Evolutionary conservation across 148 eudicot species (phyloP).

Genomic region (Suaeda aralocaspica): DNA sequence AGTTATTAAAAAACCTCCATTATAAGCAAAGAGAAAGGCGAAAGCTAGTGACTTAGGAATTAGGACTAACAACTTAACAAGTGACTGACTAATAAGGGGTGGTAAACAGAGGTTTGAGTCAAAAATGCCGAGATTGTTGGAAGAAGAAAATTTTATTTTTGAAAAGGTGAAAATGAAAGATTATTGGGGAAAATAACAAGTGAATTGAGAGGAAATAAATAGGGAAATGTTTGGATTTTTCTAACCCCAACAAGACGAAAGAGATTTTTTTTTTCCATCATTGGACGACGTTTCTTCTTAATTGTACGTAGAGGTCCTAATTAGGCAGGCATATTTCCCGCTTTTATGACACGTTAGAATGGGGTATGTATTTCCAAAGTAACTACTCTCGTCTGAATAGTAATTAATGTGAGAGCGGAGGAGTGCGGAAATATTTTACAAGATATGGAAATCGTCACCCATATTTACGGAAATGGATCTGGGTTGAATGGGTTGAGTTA

Average conservation of each 20-base stretch:
- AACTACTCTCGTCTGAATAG: too few relatives aligned
- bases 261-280: constrained; percentile 3
- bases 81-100: neutral
- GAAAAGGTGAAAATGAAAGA: neutral
- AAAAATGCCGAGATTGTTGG: constrained; percentile 18
- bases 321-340: neutral
- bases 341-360: neutral
- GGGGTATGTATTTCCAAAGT: too few relatives aligned
- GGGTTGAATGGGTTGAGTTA: too few relatives aligned
- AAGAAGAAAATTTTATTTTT: neutral
- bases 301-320: too few relatives aligned
- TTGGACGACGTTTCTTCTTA: constrained; percentile 5
- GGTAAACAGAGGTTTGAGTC: neutral
- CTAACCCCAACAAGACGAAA: neutral
- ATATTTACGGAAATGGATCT: too few relatives aligned
- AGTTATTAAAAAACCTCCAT: constrained; percentile 21
- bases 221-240: neutral
- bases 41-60: constrained; percentile 13
- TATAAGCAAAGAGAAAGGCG: constrained; percentile 29
- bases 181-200: constrained; percentile 2
- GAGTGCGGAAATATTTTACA: too few relatives aligned
- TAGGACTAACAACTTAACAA: neutral
- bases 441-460: too few relatives aligned
- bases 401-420: too few relatives aligned
- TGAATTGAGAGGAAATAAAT: constrained; percentile 14